Base-by-base conservation (phyloP, 257 asterid genomes). In the Rhazya stricta region DNA sequence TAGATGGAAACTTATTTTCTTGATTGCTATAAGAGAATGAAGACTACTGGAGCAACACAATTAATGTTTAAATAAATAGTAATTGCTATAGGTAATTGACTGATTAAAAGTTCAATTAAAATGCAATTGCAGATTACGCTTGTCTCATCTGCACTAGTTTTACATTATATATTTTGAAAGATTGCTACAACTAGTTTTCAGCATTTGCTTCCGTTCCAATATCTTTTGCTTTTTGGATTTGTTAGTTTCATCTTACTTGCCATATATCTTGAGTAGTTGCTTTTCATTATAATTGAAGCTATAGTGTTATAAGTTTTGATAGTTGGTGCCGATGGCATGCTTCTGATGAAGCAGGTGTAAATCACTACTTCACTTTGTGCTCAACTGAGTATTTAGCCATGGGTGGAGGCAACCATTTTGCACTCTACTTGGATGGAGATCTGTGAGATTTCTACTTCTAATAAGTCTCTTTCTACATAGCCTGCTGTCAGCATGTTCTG, bases 341-440 rank as follows among this genome's bases (percentile, higher is more conserved):
- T 23, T 65, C 45, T 76, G 78, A 25, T 7, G 18, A 61, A 69
- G 83, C 88, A 94, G 97, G 98, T 72, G 71, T 83, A 69, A 94
- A 94, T 79, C 96, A 91, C 57, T 91, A 94, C 80, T 94, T 83
- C 84, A 89, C 96, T 63, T 74, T 91, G 88, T 94, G 98, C 89
- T 80, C 89, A 36, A 77, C 80, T 9, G 89, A 90, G 56, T 86
- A 94, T 86, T 76, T 94, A 82, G 98, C 98, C 83, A 81, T 91
- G 89, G 98, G 98, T 18, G 98, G 98, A 37, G 98, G 98, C 50
- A 76, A 85, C 73, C 97, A 92, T 85, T 94, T 94, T 85, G 97
- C 97, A 12, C 93, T 91, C 37, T 94, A 89, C 81, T 88, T 94
- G 89, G 97, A 91, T 53, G 88, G 85, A 25, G 98, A 92, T 77